phyloP scores from a whole-genome alignment of 176 grass and related monocot genomes.

The Pontederia paniculata region DNA sequence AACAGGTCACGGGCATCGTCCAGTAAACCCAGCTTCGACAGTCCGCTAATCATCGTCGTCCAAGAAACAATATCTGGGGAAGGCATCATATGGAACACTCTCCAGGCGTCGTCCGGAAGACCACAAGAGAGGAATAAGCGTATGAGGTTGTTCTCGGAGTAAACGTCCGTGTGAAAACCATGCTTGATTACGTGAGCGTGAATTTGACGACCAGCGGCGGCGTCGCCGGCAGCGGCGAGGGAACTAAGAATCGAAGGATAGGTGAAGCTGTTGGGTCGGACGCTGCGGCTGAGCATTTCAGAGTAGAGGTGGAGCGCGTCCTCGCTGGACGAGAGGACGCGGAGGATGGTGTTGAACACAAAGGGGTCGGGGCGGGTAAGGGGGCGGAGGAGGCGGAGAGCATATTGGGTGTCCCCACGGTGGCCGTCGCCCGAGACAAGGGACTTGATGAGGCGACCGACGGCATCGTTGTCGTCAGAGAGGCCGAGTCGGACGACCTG shows the following conservation, averaged over 20 bases:
- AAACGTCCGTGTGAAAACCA: constrained; percentile 37
- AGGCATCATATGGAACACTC: constrained; percentile 19
- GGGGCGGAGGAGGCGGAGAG: neutral
- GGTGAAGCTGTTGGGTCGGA: constrained; percentile 39
- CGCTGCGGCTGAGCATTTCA: constrained; percentile 19
- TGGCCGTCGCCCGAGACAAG: neutral
- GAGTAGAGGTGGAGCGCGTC: constrained; percentile 28
- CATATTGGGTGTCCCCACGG: neutral
- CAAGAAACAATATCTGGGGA: constrained; percentile 43
- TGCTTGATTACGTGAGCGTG: constrained; percentile 67
- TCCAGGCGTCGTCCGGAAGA: constrained; percentile 29
- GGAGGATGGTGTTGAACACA: constrained; percentile 28
- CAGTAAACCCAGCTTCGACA: constrained; percentile 39
- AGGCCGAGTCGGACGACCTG: constrained; percentile 6
- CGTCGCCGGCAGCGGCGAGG: neutral
- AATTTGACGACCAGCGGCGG: constrained; percentile 27
- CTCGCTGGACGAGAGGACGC: constrained; percentile 21
- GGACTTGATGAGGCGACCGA: constrained; percentile 39
- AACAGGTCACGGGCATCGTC: constrained; percentile 61
- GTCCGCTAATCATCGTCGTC: constrained; percentile 69
- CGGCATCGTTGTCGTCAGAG: constrained; percentile 23
- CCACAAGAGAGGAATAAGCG: constrained; percentile 40
- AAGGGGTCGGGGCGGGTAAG: constrained; percentile 24
- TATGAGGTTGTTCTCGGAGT: constrained; percentile 56
- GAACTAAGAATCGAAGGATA: constrained; percentile 13